These are phyloP conservation scores for Lentinula lateritia DNA, from an alignment of 768 basidiomycete genomes.

Conservation along the genomic window DNA sequence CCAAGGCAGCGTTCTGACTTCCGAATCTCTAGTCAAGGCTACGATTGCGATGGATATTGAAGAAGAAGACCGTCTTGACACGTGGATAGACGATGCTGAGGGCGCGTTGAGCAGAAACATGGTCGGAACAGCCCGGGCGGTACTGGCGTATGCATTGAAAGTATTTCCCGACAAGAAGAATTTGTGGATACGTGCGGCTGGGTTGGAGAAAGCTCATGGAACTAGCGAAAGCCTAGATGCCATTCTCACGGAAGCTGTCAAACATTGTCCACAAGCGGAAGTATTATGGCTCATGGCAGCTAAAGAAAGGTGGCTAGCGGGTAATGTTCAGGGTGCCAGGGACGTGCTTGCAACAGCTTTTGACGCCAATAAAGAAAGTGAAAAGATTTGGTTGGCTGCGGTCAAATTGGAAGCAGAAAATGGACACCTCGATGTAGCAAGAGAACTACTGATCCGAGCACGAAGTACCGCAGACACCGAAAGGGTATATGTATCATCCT, in stretches of 20 bases:
- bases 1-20: conserved; percentile 81
- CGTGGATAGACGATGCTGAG: conserved; percentile 92
- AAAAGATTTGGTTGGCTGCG: conserved; percentile 96
- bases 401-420: conserved; percentile 97
- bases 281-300: conserved; percentile 97
- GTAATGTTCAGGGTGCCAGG: conserved; percentile 88
- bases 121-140: conserved; percentile 80
- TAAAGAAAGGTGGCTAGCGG: conserved; percentile 92
- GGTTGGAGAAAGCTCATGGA: conserved; percentile 89
- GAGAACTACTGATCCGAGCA: conserved; percentile 83
- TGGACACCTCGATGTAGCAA: conserved; percentile 80
- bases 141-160: conserved; percentile 85
- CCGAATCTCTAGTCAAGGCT: conserved; percentile 93
- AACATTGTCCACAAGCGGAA: conserved; percentile 92
- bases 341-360: conserved; percentile 87
- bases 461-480: conserved; percentile 89
- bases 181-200: conserved; percentile 91
- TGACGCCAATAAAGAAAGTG: conserved; percentile 92
- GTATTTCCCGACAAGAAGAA: conserved; percentile 82
- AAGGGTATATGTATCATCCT: conserved; percentile 52
- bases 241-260: conserved; percentile 76
- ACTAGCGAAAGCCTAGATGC: conserved; percentile 79
- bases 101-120: conserved; percentile 65
- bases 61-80: conserved; percentile 87
- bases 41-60: conserved; percentile 92